These are phyloP conservation scores for Penicillium palitans DNA, from an alignment of 2,329 filamentous ascomycete genomes.

Conservation along the genomic window DNA sequence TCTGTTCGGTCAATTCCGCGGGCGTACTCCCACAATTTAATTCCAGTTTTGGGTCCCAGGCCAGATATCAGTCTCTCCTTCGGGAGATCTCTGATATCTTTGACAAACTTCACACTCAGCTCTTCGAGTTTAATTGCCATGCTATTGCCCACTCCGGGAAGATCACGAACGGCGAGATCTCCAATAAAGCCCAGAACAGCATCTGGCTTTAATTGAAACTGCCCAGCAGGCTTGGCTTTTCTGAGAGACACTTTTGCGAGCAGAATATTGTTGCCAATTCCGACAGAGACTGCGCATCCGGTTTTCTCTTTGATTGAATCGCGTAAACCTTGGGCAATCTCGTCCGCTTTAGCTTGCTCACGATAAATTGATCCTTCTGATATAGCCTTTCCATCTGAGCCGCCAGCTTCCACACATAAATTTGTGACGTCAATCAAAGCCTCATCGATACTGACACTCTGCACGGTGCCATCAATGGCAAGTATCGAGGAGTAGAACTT, in stretches of 20 bases:
- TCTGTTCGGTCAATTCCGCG: slow-evolving; percentile 82
- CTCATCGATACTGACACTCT: slow-evolving; percentile 97
- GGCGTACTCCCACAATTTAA: slow-evolving; percentile 86
- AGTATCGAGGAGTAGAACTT: slow-evolving; percentile 85
- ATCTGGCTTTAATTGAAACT: slow-evolving; percentile 82
- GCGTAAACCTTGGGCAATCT: slow-evolving; percentile 68
- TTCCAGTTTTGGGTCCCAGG: slow-evolving; percentile 88
- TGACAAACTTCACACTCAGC: slow-evolving; percentile 76
- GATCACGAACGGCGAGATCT: slow-evolving; percentile 71
- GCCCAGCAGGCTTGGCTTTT: slow-evolving; percentile 91
- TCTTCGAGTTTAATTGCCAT: slow-evolving; percentile 86
- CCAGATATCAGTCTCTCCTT: slow-evolving; percentile 72
- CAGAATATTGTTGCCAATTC: slow-evolving; percentile 86
- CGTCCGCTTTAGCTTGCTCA: slow-evolving; percentile 76
- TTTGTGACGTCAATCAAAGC: slow-evolving; percentile 81
- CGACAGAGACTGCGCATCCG: slow-evolving; percentile 84
- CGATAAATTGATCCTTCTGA: slow-evolving; percentile 69
- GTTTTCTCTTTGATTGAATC: slow-evolving; percentile 71
- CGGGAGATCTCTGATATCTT: slow-evolving; percentile 74
- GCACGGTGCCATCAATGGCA: slow-evolving; percentile 75
- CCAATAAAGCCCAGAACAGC: slow-evolving; percentile 75
- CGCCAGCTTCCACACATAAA: slow-evolving; percentile 64
- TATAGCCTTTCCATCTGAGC: slow-evolving; percentile 64
- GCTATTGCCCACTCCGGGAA: slow-evolving; percentile 91
- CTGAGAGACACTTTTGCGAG: slow-evolving; percentile 87